Percentiles rank a stretch among this genome's conserved stretches.
Evolutionary conservation across 352 stramenopile genomes (phyloP).

Genomic region (Thraustochytrium striatum): DNA sequence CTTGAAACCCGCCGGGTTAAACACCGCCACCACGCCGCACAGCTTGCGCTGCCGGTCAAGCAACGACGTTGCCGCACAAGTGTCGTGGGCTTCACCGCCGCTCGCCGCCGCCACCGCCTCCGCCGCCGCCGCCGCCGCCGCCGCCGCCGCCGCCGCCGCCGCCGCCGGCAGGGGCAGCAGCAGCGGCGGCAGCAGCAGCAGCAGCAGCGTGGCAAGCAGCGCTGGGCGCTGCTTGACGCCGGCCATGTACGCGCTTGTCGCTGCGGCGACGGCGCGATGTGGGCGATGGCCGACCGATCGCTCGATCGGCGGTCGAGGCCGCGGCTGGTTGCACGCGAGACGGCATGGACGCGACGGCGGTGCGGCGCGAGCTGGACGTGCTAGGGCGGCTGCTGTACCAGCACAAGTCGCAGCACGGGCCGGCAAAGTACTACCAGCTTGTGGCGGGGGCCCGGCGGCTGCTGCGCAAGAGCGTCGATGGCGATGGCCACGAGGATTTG

Average conservation of each 20-base stretch:
- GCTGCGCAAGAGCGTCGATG: not conserved
- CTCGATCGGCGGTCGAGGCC: not conserved
- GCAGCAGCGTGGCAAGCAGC: not conserved
- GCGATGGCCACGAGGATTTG: not conserved
- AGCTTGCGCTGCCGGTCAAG: no score
- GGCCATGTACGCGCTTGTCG: not conserved
- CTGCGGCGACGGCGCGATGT: not conserved
- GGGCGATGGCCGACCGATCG: not conserved
- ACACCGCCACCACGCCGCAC: slow-evolving; percentile 17
- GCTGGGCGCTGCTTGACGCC: not conserved
- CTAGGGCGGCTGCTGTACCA: not conserved
- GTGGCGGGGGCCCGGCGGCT: not conserved
- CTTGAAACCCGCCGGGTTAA: slow-evolving; percentile 11
- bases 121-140: no score
- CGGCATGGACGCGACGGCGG: not conserved
- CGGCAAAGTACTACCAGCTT: slow-evolving; percentile 4
- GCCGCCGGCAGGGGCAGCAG: not conserved
- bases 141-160: no score
- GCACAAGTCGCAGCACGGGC: not conserved
- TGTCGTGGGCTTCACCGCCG: no score
- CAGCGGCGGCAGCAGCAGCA: not conserved
- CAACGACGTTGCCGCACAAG: no score
- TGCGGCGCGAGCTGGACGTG: not conserved
- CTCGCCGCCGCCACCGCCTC: not conserved
- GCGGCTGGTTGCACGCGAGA: not conserved